Conservation (phyloP, 2,329 filamentous ascomycete species). For the Helminthosporium solani region DNA sequence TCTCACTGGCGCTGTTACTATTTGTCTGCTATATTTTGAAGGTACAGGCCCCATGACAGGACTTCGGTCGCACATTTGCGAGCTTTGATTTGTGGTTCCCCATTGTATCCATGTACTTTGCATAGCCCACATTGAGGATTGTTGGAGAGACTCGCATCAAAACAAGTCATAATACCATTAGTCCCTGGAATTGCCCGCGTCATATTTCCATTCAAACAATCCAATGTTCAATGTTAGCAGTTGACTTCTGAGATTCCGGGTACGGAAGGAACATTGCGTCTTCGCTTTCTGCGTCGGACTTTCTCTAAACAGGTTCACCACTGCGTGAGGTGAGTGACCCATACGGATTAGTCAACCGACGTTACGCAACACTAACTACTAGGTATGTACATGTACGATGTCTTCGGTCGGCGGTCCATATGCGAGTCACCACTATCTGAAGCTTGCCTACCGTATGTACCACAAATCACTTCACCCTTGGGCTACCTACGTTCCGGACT, state of each 20-base stretch:
- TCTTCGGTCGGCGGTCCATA: not conserved
- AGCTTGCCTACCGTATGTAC: not conserved
- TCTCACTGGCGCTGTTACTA: not conserved
- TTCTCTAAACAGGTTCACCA: not conserved
- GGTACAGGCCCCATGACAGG: not conserved
- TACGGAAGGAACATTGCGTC: no score
- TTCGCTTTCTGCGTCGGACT: no score
- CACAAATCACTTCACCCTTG: no score
- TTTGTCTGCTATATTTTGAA: not conserved
- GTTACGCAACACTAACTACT: not conserved
- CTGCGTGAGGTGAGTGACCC: not conserved
- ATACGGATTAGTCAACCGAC: not conserved
- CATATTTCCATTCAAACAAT: not conserved
- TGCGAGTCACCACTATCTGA: not conserved
- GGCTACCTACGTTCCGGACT: constrained; percentile 4
- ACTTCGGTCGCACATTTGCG: not conserved
- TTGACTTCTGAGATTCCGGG: no score
- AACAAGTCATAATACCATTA: not conserved
- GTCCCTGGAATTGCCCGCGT: not conserved
- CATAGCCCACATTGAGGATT: not conserved
- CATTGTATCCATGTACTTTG: not conserved
- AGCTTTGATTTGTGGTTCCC: not conserved
- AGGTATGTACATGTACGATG: no score
- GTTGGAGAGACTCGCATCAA: not conserved
- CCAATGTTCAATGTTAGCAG: no score